A percentile compares a stretch with the other conserved stretches of the same genome.
Evolutionary conservation across 1,284 basidiomycete genomes (phyloP).

Genomic region (Ceratobasidium sp.): DNA sequence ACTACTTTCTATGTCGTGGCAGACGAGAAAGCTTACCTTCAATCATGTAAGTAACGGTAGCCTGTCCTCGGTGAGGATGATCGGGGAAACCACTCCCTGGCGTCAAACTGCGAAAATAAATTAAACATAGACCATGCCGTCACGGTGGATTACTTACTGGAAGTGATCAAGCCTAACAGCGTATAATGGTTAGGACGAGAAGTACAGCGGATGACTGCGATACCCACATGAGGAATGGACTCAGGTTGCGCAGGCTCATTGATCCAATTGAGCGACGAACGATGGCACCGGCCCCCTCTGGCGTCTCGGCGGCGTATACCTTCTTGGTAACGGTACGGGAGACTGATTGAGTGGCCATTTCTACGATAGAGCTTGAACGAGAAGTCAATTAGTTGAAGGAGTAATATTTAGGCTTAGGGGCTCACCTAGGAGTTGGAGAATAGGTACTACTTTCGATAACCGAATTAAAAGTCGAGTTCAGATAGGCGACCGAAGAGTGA

Average conservation of each 20-base stretch:
- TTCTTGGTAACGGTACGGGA: constrained; percentile 82
- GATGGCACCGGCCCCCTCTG: constrained; percentile 89
- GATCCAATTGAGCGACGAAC: constrained; percentile 94
- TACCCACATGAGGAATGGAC: constrained; percentile 86
- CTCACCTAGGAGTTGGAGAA: not conserved
- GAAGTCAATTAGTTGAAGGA: not conserved
- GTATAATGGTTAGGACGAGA: not conserved
- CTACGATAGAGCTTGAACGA: not conserved
- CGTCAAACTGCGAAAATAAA: constrained; percentile 60
- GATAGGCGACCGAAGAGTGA: constrained; percentile 22
- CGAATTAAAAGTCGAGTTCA: not conserved
- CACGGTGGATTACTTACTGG: constrained; percentile 72
- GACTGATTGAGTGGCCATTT: constrained; percentile 49
- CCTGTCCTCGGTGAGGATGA: constrained; percentile 92
- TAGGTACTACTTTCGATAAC: no score
- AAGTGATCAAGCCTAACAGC: constrained; percentile 74
- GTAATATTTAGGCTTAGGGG: not conserved
- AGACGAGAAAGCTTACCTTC: constrained; percentile 65
- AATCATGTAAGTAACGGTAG: constrained; percentile 90
- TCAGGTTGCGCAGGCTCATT: constrained; percentile 79
- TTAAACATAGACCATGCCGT: constrained; percentile 55
- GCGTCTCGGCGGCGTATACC: constrained; percentile 82
- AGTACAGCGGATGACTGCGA: not conserved
- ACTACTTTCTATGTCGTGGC: not conserved
- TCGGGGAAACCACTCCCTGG: constrained; percentile 69